Base-by-base conservation (phyloP, 1,284 basidiomycete genomes). In the Peniophora sp. region DNA sequence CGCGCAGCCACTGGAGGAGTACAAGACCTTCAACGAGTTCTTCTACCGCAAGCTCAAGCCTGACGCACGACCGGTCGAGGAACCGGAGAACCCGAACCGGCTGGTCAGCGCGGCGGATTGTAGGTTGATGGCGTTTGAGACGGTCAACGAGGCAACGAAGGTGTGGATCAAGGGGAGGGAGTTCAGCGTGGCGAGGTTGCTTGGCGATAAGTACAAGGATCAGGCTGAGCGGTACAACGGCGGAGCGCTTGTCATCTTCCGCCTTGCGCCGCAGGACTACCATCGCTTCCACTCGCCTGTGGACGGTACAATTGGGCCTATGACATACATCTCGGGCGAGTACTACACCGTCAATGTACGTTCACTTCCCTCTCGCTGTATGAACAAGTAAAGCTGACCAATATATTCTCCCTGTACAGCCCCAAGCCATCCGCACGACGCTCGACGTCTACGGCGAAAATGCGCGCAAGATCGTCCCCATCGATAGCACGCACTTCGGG, bases 111-210 rank as follows among this genome's bases (percentile, higher is more conserved):
- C 83, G 22, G 96, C 96, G 0, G 96, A 99, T 70, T 97, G 92
- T 63, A 84, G 96, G 23, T 79, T 97, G 60, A 96, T 97, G 88
- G 84, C 85, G 0, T 99, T 98, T 65, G 85, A 89, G 62, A 86
- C 81, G 0, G 83, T 97, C 8, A 72, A 67, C 45, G 88, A 92
- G 50, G 95, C 97, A 1, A 97, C 92, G 1, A 72, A 75, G 20
- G 70, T 99, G 3, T 99, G 97, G 96, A 97, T 99, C 71, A 99
- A 99, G 64, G 97, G 96, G 0, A 83, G 92, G 22, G 92, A 97
- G 58, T 98, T 98, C 63, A 86, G 83, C 0, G 76, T 98, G 1
- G 74, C 70, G 1, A 76, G 85, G 1, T 72, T 99, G 37, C 76
- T 99, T 0, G 95, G 95, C 0, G 85, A 90, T 6, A 70, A 70